These are phyloP conservation scores for Ganoderma lingzhi DNA, from an alignment of 1,284 basidiomycete genomes.

Conservation along the genomic window DNA sequence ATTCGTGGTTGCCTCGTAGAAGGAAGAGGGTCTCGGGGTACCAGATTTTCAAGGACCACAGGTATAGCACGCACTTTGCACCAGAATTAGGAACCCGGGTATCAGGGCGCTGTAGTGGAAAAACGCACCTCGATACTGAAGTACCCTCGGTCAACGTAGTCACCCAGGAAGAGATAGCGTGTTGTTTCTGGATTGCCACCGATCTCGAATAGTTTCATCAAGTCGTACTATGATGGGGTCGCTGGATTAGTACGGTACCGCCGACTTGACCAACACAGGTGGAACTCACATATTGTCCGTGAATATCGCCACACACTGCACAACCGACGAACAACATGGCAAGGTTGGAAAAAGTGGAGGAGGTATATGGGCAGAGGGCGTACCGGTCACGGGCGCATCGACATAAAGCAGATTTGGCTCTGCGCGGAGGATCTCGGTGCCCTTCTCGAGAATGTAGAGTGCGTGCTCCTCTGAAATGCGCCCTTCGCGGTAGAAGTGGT, in stretches of 20 bases:
- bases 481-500: slow-evolving; percentile 98
- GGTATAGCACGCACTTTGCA: slow-evolving; percentile 86
- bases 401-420: slow-evolving; percentile 91
- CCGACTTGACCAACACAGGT: slow-evolving; percentile 3
- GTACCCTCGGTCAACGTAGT: slow-evolving; percentile 96
- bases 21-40: slow-evolving; percentile 91
- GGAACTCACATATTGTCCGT: slow-evolving; percentile 89
- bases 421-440: slow-evolving; percentile 75
- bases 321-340: neutral
- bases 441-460: slow-evolving; percentile 85
- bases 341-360: neutral
- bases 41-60: slow-evolving; percentile 95
- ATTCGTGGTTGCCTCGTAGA: slow-evolving; percentile 98
- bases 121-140: slow-evolving; percentile 85
- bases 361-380: slow-evolving; percentile 32
- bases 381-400: slow-evolving; percentile 94
- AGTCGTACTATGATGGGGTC: slow-evolving; percentile 70
- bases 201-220: slow-evolving; percentile 96
- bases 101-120: slow-evolving; percentile 7
- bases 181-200: slow-evolving; percentile 94
- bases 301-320: slow-evolving; percentile 91
- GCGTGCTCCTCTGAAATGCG: slow-evolving; percentile 92
- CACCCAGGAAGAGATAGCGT: slow-evolving; percentile 92
- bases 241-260: slow-evolving; percentile 33
- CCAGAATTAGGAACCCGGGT: slow-evolving; percentile 29